A percentile compares a stretch with the other conserved stretches of the same genome.
Conservation (phyloP, 306 rosid species). For the Mimosa bimucronata region DNA sequence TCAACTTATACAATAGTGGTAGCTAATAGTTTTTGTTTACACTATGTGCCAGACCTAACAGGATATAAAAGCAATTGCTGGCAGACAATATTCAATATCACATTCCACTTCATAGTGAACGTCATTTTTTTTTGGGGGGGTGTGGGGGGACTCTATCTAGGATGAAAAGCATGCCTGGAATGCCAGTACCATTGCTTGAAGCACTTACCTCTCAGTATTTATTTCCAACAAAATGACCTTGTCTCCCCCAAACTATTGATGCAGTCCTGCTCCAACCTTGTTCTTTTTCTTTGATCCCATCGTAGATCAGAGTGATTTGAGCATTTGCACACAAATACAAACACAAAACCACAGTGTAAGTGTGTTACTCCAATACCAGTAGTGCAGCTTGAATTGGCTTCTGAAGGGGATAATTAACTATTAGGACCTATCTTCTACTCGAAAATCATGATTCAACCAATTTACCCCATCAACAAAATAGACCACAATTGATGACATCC, state of each 20-base stretch:
- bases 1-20: neutral
- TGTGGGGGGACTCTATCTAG: too few species aligned
- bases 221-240: neutral
- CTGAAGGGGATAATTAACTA: neutral
- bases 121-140: too few species aligned
- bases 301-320: neutral
- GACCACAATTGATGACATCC: neutral
- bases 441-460: neutral
- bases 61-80: neutral
- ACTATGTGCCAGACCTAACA: too few species aligned
- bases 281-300: neutral
- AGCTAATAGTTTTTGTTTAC: neutral
- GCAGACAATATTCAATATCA: neutral
- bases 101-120: too few species aligned
- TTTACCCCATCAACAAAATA: neutral
- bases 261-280: neutral
- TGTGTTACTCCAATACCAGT: neutral
- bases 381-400: neutral
- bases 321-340: constrained; percentile 10
- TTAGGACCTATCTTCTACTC: neutral
- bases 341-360: neutral
- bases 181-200: neutral
- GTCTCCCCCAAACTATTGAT: neutral
- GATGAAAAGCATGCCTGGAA: too few species aligned
- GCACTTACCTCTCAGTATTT: neutral